Conservation (phyloP, 148 eudicot species). For the Amaranthus hypochondriacus region DNA sequence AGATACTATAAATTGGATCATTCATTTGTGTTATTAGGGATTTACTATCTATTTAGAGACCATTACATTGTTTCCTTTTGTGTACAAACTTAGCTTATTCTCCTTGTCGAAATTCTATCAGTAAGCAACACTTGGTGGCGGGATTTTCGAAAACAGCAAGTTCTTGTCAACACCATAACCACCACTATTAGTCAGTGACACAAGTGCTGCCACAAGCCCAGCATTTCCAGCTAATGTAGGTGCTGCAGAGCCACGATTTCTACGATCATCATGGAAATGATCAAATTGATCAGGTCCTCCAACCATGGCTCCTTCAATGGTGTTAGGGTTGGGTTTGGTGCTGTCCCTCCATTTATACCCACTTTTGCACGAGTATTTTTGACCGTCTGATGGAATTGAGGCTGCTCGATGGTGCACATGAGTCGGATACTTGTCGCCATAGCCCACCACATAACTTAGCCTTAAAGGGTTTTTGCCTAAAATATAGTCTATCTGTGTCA, state of each 20-base stretch:
- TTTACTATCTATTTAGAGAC: no score
- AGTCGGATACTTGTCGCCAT: slow-evolving; percentile 45
- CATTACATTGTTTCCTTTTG: no score
- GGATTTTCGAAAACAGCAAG: slow-evolving; percentile 49
- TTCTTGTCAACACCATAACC: slow-evolving; percentile 52
- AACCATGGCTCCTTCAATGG: slow-evolving; percentile 62
- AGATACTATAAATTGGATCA: no score
- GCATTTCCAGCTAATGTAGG: slow-evolving; percentile 75
- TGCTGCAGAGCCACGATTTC: slow-evolving; percentile 37
- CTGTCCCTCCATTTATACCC: slow-evolving; percentile 54
- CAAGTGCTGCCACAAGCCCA: slow-evolving; percentile 73
- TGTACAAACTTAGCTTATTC: no score
- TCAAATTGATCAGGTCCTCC: slow-evolving; percentile 64
- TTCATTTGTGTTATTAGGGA: no score
- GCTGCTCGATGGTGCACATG: slow-evolving; percentile 73
- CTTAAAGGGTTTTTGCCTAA: slow-evolving; percentile 58
- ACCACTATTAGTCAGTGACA: slow-evolving; percentile 50
- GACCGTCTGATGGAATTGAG: slow-evolving; percentile 44
- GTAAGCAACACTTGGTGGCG: slow-evolving; percentile 25
- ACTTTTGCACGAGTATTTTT: slow-evolving; percentile 49
- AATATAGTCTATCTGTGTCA: slow-evolving; percentile 58
- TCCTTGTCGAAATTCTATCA: no score
- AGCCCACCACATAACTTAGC: slow-evolving; percentile 70
- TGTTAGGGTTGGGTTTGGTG: slow-evolving; percentile 48
- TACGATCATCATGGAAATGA: slow-evolving; percentile 36